Base-by-base conservation (phyloP, 1,284 basidiomycete species). In the Malassezia arunalokei region DNA sequence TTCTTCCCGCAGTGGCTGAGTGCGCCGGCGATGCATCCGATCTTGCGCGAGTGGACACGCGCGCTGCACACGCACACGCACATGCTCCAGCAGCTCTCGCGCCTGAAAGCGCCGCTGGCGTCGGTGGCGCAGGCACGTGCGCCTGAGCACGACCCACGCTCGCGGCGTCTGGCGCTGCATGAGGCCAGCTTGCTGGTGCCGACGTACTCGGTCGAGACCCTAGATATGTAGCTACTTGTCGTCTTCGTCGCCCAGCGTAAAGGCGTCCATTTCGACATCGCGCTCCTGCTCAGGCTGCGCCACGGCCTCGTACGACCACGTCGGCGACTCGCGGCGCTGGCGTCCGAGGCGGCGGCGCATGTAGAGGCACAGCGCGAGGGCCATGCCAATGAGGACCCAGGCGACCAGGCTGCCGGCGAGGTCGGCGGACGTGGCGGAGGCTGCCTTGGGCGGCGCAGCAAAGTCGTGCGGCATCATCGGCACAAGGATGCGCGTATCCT, bases 311-410 rank as follows among this genome's bases (percentile, higher is more conserved):
- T 54, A 54, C 30, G 20, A 24, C 20, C 20, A 24, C 20, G 20
- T n/a, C 27, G 27, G 3, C 8, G 32, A 17, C 28, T 17, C 29
- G 17, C 42, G 59, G 60, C 20, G 20, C 20, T 24, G 20, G 33
- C 64, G 55, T 40, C 47, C 31, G 43, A 80, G 76, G 8, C 84
- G 79, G 17, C 79, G 73, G 35, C 85, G 80, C 74, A 81, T 83
- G 79, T 84, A 85, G 50, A 88, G 74, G 73, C 84, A 86, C 14
- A 78, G 74, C 0, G 82, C 87, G 39, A 90, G 79, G n/a, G 78
- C 79, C 8, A 83, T 70, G 24, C 80, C 78, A 55, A 94, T 79
- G 41, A 94, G 74, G 4, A 87, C 68, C 35, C 95, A 78, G 30
- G 94, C 82, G 47, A 31, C 30, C 47, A 47, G 20, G 29, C 37